These are phyloP conservation scores for Cladophialophora psammophila DNA, from an alignment of 2,329 filamentous ascomycete species.

Conservation along the genomic window DNA sequence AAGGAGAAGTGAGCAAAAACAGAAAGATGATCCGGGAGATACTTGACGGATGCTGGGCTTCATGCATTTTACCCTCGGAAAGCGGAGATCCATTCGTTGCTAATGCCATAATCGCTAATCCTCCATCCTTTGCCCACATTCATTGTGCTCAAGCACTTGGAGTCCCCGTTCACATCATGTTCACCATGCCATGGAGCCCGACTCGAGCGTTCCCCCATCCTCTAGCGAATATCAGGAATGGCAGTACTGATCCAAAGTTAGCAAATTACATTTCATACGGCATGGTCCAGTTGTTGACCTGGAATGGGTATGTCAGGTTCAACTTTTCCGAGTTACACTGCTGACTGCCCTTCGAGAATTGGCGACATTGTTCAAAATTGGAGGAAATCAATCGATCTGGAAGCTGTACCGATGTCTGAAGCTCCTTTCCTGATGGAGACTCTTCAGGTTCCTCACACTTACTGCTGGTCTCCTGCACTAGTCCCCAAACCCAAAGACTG, in stretches of 20 bases:
- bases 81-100: slow-evolving; percentile 56
- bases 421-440: slow-evolving; percentile 48
- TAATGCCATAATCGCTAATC: slow-evolving; percentile 63
- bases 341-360: slow-evolving; percentile 41
- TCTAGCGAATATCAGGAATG: slow-evolving; percentile 55
- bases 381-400: slow-evolving; percentile 51
- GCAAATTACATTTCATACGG: slow-evolving; percentile 57
- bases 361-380: slow-evolving; percentile 57
- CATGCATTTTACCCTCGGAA: slow-evolving; percentile 48
- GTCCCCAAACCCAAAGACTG: slow-evolving; percentile 53
- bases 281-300: slow-evolving; percentile 58
- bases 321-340: slow-evolving; percentile 38
- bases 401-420: slow-evolving; percentile 47
- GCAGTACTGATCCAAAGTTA: slow-evolving; percentile 43
- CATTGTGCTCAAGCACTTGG: slow-evolving; percentile 60
- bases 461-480: slow-evolving; percentile 55
- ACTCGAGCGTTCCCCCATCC: slow-evolving; percentile 59
- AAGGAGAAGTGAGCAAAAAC: slow-evolving; percentile 46
- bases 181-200: slow-evolving; percentile 61
- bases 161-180: slow-evolving; percentile 61
- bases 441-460: slow-evolving; percentile 53
- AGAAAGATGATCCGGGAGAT: slow-evolving; percentile 48
- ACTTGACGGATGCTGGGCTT: slow-evolving; percentile 51
- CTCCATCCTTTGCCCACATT: slow-evolving; percentile 61
- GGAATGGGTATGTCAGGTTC: slow-evolving; percentile 50